Base-by-base conservation (phyloP, 352 stramenopile species). In the Phytophthora vignae region DNA sequence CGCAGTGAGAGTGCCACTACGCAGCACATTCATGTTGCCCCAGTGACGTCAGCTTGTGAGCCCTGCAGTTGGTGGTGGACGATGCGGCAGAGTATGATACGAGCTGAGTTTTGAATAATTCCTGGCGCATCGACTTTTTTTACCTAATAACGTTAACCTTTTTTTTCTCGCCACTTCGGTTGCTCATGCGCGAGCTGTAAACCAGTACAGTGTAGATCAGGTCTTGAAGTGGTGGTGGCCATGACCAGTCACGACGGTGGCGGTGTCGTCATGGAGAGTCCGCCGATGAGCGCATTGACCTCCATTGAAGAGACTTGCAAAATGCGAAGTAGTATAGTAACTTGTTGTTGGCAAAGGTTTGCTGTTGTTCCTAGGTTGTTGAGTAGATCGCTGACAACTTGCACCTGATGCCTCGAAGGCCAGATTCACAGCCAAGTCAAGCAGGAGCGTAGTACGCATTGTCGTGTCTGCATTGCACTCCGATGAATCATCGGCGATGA, bases 61-160 rank as follows among this genome's bases (percentile, higher is more conserved):
- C 25, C 12, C 11, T 60, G 36, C 22, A 55, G 15, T 65, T 64
- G 33, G 31, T 27, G 59, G 53, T 27, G 48, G 21, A 11, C 19
- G 48, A 50, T 36, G 69, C 63, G 61, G 67, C 61, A 67, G 55
- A 74, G 67, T 63, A 64, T 25, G 31, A 56, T 56, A 49, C 36
- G 22, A 50, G 49, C 53, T n/a, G 14, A 67, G 53, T 58, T 67
- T 59, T 52, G 48, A 49, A 49, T 49, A 22, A 7, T 49, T 42
- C 36, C 36, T 42, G 36, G 36, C 36, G 11, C 36, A 17, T 17
- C 38, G 38, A 17, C 38, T 14, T 46, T 44, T 14, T 46, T 46
- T 6, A n/a, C 12, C 3, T 33, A 33, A 33, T 33, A 33, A 33
- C 29, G 25, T 29, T 22, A 22, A 22, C 21, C 21, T 6, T 29